These are phyloP conservation scores for Trichosporon sp. DNA, from an alignment of 1,284 basidiomycete genomes.

Conservation along the genomic window DNA sequence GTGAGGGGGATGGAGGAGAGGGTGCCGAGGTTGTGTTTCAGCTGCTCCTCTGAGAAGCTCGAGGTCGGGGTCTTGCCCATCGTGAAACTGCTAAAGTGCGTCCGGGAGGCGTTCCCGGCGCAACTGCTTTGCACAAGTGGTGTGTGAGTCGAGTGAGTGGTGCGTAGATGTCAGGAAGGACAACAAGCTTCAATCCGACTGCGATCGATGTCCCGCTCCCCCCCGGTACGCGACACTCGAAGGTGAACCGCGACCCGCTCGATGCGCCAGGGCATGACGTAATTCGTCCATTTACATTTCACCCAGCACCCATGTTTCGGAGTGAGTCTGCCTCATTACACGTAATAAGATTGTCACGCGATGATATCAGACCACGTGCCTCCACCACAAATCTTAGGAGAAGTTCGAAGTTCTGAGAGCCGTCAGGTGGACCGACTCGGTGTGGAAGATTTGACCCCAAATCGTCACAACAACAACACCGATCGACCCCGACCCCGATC, in stretches of 20 bases:
- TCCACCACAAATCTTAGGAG: constrained; percentile 19
- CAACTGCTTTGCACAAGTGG: neutral
- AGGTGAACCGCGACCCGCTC: neutral
- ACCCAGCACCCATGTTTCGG: constrained; percentile 1
- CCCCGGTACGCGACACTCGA: neutral
- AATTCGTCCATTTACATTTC: neutral
- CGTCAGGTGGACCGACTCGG: too few relatives aligned
- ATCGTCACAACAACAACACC: neutral
- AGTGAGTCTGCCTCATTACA: neutral
- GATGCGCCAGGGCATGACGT: neutral
- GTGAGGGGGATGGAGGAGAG: constrained; percentile 52
- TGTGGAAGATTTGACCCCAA: constrained; percentile 10
- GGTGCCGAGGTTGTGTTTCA: constrained; percentile 45
- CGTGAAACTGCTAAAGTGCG: neutral
- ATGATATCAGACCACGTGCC: constrained; percentile 13
- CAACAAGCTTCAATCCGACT: neutral
- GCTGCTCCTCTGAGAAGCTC: constrained; percentile 52
- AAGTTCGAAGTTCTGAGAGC: neutral
- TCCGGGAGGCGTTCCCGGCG: constrained; percentile 16
- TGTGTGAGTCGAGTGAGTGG: neutral
- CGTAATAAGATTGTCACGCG: constrained; percentile 6
- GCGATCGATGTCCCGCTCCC: neutral
- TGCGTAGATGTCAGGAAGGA: neutral
- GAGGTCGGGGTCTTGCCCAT: constrained; percentile 28
- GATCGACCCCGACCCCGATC: neutral